A percentile compares a stretch with the other conserved stretches of the same genome.
Conservation (phyloP, 208 protist genomes). For the Trypanosoma theileri region DNA sequence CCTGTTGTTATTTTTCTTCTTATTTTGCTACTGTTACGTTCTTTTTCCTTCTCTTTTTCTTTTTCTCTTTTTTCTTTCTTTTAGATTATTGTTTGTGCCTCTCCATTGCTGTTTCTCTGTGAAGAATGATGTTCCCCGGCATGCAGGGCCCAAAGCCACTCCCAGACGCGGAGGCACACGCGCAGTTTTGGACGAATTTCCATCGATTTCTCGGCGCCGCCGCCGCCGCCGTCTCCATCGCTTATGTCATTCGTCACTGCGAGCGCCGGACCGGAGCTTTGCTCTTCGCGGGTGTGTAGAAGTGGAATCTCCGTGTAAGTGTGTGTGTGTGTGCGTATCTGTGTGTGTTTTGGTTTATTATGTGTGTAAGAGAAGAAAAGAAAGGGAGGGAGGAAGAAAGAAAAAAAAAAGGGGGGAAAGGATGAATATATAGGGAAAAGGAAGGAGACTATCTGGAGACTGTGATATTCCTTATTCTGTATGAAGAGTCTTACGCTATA, state of each 20-base stretch:
- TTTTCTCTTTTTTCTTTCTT: conserved; percentile 4
- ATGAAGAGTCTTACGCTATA: no score
- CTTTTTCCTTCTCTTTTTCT: conserved; percentile 12
- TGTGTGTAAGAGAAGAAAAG: no score
- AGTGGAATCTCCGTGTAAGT: no score
- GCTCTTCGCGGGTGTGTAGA: conserved; percentile 53
- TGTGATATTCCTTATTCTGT: no score
- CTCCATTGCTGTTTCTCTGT: no score
- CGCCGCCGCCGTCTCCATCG: conserved; percentile 41
- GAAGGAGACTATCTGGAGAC: no score
- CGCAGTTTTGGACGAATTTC: conserved; percentile 76
- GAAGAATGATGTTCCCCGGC: conserved; percentile 65
- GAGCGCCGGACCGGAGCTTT: conserved; percentile 61
- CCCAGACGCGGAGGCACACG: conserved; percentile 65
- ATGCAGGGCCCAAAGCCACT: conserved; percentile 73
- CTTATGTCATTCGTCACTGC: conserved; percentile 62
- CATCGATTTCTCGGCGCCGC: conserved; percentile 61
- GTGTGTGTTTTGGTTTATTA: no score
- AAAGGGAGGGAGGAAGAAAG: no score
- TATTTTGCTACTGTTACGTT: conserved; percentile 4
- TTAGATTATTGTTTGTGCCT: conserved; percentile 3
- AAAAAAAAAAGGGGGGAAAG: no score
- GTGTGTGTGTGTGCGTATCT: no score
- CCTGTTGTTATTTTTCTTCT: conserved; percentile 10
- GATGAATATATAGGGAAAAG: no score